Percentiles rank a stretch among this genome's conserved stretches.
Evolutionary conservation across 2,329 filamentous ascomycete genomes (phyloP).

Genomic region (Malbranchea cinnamomea): DNA sequence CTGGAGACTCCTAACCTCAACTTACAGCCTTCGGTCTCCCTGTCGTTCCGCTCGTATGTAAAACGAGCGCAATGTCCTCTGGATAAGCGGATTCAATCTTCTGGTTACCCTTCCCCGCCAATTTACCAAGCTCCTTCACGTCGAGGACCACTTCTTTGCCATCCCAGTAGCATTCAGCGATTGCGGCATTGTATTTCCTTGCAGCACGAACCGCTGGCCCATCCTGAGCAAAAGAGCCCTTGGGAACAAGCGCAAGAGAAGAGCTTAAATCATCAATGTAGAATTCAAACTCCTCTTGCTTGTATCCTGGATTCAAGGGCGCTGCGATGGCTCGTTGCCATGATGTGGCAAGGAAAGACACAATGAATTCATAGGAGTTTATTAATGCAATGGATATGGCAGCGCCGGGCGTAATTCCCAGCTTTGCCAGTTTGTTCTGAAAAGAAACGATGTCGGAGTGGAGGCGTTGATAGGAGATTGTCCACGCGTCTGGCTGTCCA

Average conservation of each 20-base stretch:
- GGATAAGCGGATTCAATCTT: constrained; percentile 43
- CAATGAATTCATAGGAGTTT: constrained; percentile 79
- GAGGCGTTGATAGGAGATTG: constrained; percentile 56
- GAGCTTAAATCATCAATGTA: constrained; percentile 81
- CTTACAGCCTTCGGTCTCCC: constrained; percentile 68
- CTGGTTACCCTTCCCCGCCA: constrained; percentile 37
- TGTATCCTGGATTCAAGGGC: constrained; percentile 77
- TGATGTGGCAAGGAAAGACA: constrained; percentile 72
- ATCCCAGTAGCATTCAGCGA: constrained; percentile 77
- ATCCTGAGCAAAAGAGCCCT: constrained; percentile 50
- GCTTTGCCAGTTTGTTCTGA: constrained; percentile 60
- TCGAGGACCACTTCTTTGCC: constrained; percentile 56
- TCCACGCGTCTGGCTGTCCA: constrained; percentile 44
- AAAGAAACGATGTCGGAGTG: constrained; percentile 51
- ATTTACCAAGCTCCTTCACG: constrained; percentile 59
- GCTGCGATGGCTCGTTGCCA: constrained; percentile 74
- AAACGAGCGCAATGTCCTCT: constrained; percentile 67
- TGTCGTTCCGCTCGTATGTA: constrained; percentile 76
- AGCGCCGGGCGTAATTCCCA: constrained; percentile 53
- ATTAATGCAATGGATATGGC: constrained; percentile 71
- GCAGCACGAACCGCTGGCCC: constrained; percentile 63
- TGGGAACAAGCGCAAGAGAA: constrained; percentile 60
- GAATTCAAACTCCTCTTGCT: constrained; percentile 81
- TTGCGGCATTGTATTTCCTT: constrained; percentile 63
- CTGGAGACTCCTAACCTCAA: constrained; percentile 7